Evolutionary conservation across 2,329 filamentous ascomycete species (phyloP), one percentile per base, ranked within the genome.

Genomic region (Colletotrichum sp.): DNA sequence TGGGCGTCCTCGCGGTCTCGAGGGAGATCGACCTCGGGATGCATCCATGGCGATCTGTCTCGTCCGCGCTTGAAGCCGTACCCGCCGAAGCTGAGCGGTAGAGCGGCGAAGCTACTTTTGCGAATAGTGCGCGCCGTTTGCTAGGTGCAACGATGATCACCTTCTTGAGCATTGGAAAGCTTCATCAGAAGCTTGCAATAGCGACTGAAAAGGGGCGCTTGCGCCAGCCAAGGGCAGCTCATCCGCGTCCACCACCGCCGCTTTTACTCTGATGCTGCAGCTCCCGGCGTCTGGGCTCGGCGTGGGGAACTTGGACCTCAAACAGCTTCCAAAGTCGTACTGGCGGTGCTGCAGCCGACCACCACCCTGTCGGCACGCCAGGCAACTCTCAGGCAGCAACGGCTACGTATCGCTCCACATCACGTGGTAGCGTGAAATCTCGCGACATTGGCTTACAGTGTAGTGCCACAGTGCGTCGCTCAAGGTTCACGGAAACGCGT

Each of bases 391-490:
- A 76, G 74, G 74, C 74, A 75, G 71, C 66, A 55, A 60, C 52
- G 15, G 27, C 18, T 13, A 67, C 27, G n/a, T 30, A 67, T 36
- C 22, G 30, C 18, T 56, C 34, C 39, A 55, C 70, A 74, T 87
- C 86, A 87, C 85, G 86, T 87, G 86, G 81, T 83, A 85, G 84
- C 86, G 86, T 83, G 86, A 80, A 80, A 83, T 80, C 81, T 86
- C 84, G 85, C 82, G 84, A 80, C 43, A 52, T 52, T 52, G 43
- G 0, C 43, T 76, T 78, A 78, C 79, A 76, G 39, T 77, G 81
- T 78, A 76, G 68, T 52, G 43, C 1, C 79, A 81, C 81, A 78
- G 79, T 79, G 79, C 64, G 68, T 32, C 58, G 66, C 71, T 48
- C 30, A 65, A 68, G 30, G 60, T 52, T 79, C 80, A 82, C 82